A percentile compares a stretch with the other conserved stretches of the same genome.
phyloP scores from a whole-genome alignment of 345 rosid genomes.

The Limnanthes douglasii region DNA sequence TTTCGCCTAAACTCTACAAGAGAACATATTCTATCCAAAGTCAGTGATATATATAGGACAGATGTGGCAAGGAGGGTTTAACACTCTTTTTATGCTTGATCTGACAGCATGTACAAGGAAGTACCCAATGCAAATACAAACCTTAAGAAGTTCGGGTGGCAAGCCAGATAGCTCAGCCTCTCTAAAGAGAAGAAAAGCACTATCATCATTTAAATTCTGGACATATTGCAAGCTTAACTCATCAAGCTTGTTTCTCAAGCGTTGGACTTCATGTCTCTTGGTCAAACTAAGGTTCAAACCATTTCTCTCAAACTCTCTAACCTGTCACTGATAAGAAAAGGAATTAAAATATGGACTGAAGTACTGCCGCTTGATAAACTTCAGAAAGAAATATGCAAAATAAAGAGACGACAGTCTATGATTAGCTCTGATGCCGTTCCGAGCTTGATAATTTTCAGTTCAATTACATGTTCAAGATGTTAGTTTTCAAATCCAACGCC shows the following conservation, averaged over 20 bases:
- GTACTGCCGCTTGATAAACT: conserved; percentile 3
- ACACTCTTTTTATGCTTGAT: background rate
- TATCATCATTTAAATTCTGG: conserved; percentile 60
- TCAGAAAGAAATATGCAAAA: background rate
- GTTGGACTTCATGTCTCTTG: conserved; percentile 69
- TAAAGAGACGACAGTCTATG: conserved; percentile 2
- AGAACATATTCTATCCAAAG: too few species aligned
- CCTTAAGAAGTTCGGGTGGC: conserved; percentile 71
- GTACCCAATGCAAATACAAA: conserved; percentile 7
- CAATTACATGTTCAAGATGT: background rate
- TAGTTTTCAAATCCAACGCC: too few species aligned
- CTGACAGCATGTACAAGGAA: conserved; percentile 3
- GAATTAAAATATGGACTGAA: conserved; percentile 21
- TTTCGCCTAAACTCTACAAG: conserved; percentile 56
- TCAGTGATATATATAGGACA: too few species aligned
- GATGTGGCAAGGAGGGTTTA: background rate
- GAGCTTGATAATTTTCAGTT: background rate
- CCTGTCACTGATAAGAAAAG: conserved; percentile 80
- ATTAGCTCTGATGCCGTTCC: conserved; percentile 1
- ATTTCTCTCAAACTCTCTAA: conserved; percentile 77
- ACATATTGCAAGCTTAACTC: conserved; percentile 58
- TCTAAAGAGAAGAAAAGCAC: conserved; percentile 40
- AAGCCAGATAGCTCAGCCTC: conserved; percentile 67
- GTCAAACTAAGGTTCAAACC: conserved; percentile 74
- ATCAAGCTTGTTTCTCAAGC: conserved; percentile 54